Evolutionary conservation across 306 rosid species (phyloP), one percentile per base, ranked within the genome.

Genomic region (Hippophae tibetana): DNA sequence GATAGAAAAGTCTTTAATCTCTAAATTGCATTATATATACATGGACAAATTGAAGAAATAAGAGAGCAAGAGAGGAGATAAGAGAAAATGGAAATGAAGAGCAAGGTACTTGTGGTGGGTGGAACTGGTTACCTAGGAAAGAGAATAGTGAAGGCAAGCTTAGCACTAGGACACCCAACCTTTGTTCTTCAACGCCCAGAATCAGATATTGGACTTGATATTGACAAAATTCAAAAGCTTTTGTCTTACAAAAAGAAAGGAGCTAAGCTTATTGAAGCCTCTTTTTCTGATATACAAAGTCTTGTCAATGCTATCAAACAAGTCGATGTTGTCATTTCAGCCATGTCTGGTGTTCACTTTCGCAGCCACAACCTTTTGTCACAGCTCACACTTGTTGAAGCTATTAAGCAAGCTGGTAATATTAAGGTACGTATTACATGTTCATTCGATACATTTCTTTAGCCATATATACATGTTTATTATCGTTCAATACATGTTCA

Each of bases 321-420:
- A 5, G 98, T 81, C 0, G 92, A 90, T 40, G 87, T 90, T 27
- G 96, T 90, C 1, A 79, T 90, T 42, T 81, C 77, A 53, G 69
- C 92, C 70, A 79, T 87, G 74, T 90, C 98, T 0, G 96, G 96
- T 0, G 94, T 76, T 42, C 98, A 87, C 61, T 78, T 79, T 54
- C 69, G 96, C 38, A 79, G 79, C 13, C 96, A 90, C 50, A 87
- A 77, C 66, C 11, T 87, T 40, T 27, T 90, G 69, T 2, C 76
- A 67, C 98, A 90, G 71, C 94, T 90, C 71, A 75, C 86, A 63
- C 97, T 90, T 11, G 85, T 86, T 5, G 76, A 82, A 31, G 97
- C 95, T 67, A 87, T 87, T 58, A 85, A 79, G 60, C 65, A 52
- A 59, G 95, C 98, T 0, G 96, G 95, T 41, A 90, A 90, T 40